phyloP scores from a whole-genome alignment of 129 eudicot genomes.

The Flaveria ramosissima region DNA sequence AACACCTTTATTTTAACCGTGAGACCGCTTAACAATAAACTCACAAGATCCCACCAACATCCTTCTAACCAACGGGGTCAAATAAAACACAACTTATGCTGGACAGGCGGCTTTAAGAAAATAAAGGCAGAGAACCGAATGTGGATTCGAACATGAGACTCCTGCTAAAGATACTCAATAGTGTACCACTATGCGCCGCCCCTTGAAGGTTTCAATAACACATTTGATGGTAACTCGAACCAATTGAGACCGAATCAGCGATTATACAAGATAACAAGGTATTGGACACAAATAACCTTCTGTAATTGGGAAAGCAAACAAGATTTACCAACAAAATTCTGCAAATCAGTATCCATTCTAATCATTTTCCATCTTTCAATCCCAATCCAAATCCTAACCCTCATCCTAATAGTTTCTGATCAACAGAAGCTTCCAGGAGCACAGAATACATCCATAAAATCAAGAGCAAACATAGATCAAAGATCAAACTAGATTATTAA shows the following conservation, averaged over 20 bases:
- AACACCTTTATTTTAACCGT: background rate
- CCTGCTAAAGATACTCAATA: no score
- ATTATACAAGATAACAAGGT: slow-evolving; percentile 14
- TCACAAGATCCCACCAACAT: background rate
- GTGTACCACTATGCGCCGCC: background rate
- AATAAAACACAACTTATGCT: background rate
- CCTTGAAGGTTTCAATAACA: background rate
- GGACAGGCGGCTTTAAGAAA: background rate
- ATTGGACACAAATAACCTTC: slow-evolving; percentile 13
- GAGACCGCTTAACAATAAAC: background rate
- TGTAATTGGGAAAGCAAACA: background rate
- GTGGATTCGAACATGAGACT: no score
- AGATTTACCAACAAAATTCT: slow-evolving; percentile 12
- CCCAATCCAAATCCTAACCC: slow-evolving; percentile 30
- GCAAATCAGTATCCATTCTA: slow-evolving; percentile 12
- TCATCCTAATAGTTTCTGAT: slow-evolving; percentile 16
- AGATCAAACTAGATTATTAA: slow-evolving; percentile 7
- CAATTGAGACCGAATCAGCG: no score
- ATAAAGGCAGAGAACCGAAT: background rate
- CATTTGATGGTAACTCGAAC: background rate
- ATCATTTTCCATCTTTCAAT: background rate
- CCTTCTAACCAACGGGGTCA: background rate
- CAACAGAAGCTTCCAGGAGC: slow-evolving; percentile 9
- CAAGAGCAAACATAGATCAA: slow-evolving; percentile 26
- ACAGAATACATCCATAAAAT: slow-evolving; percentile 1